Conservation (phyloP, 108 stramenopile genomes). For the Aurantiochytrium sp. region DNA sequence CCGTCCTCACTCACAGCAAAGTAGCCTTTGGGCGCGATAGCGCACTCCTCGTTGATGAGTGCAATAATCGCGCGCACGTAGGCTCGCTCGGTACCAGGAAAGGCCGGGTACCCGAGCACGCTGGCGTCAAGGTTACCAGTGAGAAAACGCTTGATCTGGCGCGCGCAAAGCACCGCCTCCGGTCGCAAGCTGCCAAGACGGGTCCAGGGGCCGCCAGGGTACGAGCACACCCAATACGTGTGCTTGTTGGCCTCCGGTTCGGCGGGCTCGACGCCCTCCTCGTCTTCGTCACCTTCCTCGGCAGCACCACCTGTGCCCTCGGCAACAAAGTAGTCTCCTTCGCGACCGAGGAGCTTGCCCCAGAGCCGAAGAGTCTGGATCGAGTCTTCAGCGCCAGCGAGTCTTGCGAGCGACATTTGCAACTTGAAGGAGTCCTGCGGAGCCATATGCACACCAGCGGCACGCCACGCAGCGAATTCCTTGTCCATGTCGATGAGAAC, state of each 20-base stretch:
- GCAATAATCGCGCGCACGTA: conserved; percentile 49
- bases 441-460: conserved; percentile 13
- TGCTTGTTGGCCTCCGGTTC: conserved; percentile 51
- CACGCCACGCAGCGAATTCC: conserved; percentile 5
- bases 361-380: conserved; percentile 38
- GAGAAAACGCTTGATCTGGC: conserved; percentile 35
- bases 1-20: conserved; percentile 34
- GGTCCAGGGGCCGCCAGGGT: conserved; percentile 34
- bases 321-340: conserved; percentile 37
- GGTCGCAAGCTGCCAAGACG: conserved; percentile 42
- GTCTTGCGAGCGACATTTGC: conserved; percentile 37
- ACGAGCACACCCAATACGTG: conserved; percentile 46
- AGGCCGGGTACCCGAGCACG: conserved; percentile 50
- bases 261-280: conserved; percentile 25
- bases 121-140: conserved; percentile 45
- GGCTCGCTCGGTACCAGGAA: conserved; percentile 44
- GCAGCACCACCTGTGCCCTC: conserved; percentile 36
- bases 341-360: conserved; percentile 37
- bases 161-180: conserved; percentile 36
- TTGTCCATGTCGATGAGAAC: conserved; percentile 20
- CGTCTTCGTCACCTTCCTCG: conserved; percentile 29
- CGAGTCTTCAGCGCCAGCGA: conserved; percentile 31
- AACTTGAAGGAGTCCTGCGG: conserved; percentile 25
- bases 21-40: conserved; percentile 46
- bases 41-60: conserved; percentile 41